Evolutionary conservation across 176 grass and related monocot genomes (phyloP), one percentile per base, ranked within the genome.

Genomic region (Carex littledalei): DNA sequence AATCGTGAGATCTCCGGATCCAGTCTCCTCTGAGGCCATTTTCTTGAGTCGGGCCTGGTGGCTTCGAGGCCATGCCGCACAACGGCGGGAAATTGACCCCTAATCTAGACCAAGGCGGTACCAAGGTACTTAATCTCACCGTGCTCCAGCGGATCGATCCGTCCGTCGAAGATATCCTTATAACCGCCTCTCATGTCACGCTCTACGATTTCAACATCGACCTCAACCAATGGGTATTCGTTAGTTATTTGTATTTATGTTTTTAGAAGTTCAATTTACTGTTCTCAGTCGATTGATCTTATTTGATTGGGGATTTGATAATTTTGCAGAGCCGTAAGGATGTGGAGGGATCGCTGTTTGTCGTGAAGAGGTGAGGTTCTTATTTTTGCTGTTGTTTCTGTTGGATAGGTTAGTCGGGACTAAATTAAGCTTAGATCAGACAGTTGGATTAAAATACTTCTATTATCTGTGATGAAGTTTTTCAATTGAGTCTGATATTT

Each of bases 121-220:
- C 92, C 76, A 93, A 91, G 61, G 60, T 88, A 29, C 92, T 97
- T n/a, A 94, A 97, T 82, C 90, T 97, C 63, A 97, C 94, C 63
- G 94, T 97, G 34, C 90, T 97, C 15, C 94, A 94, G 81, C 88
- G 94, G 80, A 88, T 97, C 85, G 94, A 97, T 84, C 92, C 92
- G 41, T 93, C 90, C 49, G 92, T 97, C 22, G 94, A 97, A 84
- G 94, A 97, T 78, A 97, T 97, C 87, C 94, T 97, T 56, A 92
- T 97, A 79, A 97, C 92, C 76, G 94, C 94, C 70, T 87, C 89
- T 2, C 92, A 97, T 81, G 94, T 97, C 70, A 94, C 94, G 29
- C 87, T 97, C 64, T 97, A 97, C 81, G 94, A 92, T 84, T 92
- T 97, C 94, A 97, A 94, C 81, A 92, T 92, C 80, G 94, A 97